These are phyloP conservation scores for Eustoma russellianum DNA, from an alignment of 257 asterid species.

Conservation along the genomic window DNA sequence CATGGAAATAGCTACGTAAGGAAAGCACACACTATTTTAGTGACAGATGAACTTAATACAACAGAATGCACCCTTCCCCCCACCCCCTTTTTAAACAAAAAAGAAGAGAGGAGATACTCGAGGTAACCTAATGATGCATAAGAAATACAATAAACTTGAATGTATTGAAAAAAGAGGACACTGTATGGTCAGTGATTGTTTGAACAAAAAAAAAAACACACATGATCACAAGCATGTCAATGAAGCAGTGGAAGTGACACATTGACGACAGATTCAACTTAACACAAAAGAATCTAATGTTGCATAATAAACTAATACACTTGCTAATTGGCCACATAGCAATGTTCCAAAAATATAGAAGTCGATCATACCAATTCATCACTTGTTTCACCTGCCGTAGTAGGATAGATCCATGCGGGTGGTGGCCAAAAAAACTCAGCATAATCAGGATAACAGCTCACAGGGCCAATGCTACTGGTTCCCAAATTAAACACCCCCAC, in stretches of 20 bases:
- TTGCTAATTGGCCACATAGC: neutral
- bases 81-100: too few relatives aligned
- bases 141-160: too few relatives aligned
- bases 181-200: too few relatives aligned
- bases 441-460: constrained; percentile 29
- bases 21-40: too few relatives aligned
- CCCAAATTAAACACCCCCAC: constrained; percentile 66
- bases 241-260: neutral
- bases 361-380: constrained; percentile 2
- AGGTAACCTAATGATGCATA: too few relatives aligned
- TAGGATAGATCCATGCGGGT: constrained; percentile 56
- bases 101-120: too few relatives aligned
- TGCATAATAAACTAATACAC: neutral
- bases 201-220: neutral
- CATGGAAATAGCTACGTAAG: too few relatives aligned
- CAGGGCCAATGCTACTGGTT: constrained; percentile 55
- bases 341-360: neutral
- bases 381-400: constrained; percentile 52
- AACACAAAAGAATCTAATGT: neutral
- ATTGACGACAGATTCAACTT: neutral
- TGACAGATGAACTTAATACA: too few relatives aligned
- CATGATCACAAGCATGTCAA: neutral
- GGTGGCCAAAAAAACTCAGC: constrained; percentile 85
- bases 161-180: too few relatives aligned
- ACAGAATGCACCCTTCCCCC: too few relatives aligned